phyloP scores from a whole-genome alignment of 148 eudicot genomes.

The Linanthus parryae region DNA sequence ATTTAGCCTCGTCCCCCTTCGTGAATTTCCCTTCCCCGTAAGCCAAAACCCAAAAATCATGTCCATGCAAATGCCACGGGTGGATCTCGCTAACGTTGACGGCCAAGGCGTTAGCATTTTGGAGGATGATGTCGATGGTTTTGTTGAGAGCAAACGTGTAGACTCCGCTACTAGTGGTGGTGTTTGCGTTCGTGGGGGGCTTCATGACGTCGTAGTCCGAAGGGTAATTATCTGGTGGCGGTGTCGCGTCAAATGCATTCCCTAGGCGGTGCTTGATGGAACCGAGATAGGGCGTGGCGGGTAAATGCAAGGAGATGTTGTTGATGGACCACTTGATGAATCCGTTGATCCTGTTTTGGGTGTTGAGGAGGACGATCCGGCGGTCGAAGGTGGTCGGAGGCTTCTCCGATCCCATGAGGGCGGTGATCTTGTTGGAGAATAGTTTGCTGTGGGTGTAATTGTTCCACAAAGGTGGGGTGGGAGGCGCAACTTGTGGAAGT shows the following conservation, averaged over 20 bases:
- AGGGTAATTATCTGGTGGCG: slow-evolving; percentile 45
- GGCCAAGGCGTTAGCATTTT: slow-evolving; percentile 61
- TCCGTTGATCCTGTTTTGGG: slow-evolving; percentile 62
- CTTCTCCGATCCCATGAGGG: slow-evolving; percentile 39
- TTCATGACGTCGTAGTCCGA: slow-evolving; percentile 35
- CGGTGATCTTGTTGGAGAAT: slow-evolving; percentile 38
- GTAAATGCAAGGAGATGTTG: slow-evolving; percentile 57
- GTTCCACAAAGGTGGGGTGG: slow-evolving; percentile 52
- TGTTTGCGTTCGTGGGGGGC: slow-evolving; percentile 39
- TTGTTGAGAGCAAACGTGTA: slow-evolving; percentile 39
- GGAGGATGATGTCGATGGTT: slow-evolving; percentile 62
- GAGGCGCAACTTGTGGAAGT: slow-evolving; percentile 49
- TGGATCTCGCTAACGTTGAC: slow-evolving; percentile 56
- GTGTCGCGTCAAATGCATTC: slow-evolving; percentile 19
- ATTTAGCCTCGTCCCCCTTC: slow-evolving; percentile 30
- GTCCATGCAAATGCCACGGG: slow-evolving; percentile 94
- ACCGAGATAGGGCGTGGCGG: slow-evolving; percentile 69
- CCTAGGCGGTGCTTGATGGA: slow-evolving; percentile 37
- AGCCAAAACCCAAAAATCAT: slow-evolving; percentile 89
- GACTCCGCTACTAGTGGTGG: slow-evolving; percentile 47
- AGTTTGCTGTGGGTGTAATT: slow-evolving; percentile 49
- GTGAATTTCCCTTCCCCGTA: slow-evolving; percentile 75
- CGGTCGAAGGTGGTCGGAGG: slow-evolving; percentile 40
- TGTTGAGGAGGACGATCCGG: slow-evolving; percentile 53
- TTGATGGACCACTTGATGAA: slow-evolving; percentile 71